phyloP scores from a whole-genome alignment of 2,329 filamentous ascomycete genomes.

The Arthrinium phaeospermum region DNA sequence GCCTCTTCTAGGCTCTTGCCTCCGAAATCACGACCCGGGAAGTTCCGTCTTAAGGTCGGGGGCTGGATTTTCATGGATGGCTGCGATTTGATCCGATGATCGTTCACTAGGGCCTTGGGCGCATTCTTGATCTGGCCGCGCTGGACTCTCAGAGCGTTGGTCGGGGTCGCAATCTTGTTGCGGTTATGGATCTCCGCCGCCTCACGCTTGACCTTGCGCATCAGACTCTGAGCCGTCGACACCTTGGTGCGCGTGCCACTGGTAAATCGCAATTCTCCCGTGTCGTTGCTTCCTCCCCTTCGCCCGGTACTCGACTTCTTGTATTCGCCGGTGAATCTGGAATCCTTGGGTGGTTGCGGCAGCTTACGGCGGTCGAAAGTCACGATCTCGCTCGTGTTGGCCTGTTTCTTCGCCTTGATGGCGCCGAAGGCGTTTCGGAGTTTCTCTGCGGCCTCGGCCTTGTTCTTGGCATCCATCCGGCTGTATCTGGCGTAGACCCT shows the following conservation, averaged over 20 bases:
- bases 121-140: constrained; percentile 52
- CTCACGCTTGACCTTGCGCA: constrained; percentile 62
- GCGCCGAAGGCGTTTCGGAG: constrained; percentile 63
- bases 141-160: constrained; percentile 40
- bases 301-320: constrained; percentile 23
- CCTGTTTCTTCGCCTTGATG: constrained; percentile 62
- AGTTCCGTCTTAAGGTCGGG: constrained; percentile 22
- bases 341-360: constrained; percentile 48
- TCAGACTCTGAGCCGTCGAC: constrained; percentile 56
- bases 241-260: constrained; percentile 59
- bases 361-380: constrained; percentile 49
- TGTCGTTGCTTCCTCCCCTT: constrained; percentile 32
- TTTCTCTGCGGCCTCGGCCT: constrained; percentile 62
- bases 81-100: constrained; percentile 52
- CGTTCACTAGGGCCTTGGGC: constrained; percentile 59
- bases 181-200: constrained; percentile 58
- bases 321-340: constrained; percentile 28
- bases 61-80: constrained; percentile 31
- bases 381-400: constrained; percentile 63
- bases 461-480: constrained; percentile 60
- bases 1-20: constrained; percentile 40
- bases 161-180: constrained; percentile 50
- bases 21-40: constrained; percentile 26
- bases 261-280: constrained; percentile 49
- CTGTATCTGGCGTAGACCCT: constrained; percentile 76